Evolutionary conservation across 108 stramenopile genomes (phyloP).

Genomic region (Nitzschia putrida): DNA sequence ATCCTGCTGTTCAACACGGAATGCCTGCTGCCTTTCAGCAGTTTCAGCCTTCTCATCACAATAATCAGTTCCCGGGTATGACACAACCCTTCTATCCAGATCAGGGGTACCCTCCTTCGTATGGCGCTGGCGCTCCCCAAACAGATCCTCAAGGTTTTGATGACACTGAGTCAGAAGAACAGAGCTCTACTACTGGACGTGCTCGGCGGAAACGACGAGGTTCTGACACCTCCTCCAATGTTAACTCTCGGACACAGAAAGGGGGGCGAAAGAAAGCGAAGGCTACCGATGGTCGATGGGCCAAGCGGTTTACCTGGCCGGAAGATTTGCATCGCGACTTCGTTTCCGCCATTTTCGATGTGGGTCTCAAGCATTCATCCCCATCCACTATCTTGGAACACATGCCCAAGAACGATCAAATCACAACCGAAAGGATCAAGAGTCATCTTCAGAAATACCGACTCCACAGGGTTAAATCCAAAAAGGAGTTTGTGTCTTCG

Average conservation of each 20-base stretch:
- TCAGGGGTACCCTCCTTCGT: slow-evolving; percentile 7
- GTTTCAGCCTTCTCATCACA: background rate
- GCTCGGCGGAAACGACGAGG: slow-evolving; percentile 25
- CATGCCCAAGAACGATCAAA: slow-evolving; percentile 78
- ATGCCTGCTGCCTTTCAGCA: background rate
- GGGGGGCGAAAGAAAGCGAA: slow-evolving; percentile 50
- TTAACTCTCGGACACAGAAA: slow-evolving; percentile 8
- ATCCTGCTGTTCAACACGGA: background rate
- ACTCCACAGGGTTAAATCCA: slow-evolving; percentile 80
- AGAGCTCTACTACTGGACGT: slow-evolving; percentile 4
- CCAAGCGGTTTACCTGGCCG: slow-evolving; percentile 88
- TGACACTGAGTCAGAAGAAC: slow-evolving; percentile 14
- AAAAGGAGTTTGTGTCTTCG: slow-evolving; percentile 88
- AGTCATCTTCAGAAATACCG: slow-evolving; percentile 96
- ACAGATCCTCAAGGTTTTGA: slow-evolving; percentile 4
- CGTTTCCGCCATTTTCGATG: slow-evolving; percentile 92
- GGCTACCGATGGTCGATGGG: slow-evolving; percentile 70
- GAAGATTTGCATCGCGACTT: slow-evolving; percentile 86
- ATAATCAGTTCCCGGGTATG: slow-evolving; percentile 1
- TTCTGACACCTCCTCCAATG: background rate
- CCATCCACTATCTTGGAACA: slow-evolving; percentile 89
- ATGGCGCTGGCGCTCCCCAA: background rate
- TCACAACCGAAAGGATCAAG: slow-evolving; percentile 94
- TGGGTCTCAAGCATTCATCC: slow-evolving; percentile 90
- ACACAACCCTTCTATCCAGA: slow-evolving; percentile 14